Percentiles rank a stretch among this genome's conserved stretches.
Evolutionary conservation across 2,329 filamentous ascomycete genomes (phyloP).

Genomic region (Hypoxylon sp.): DNA sequence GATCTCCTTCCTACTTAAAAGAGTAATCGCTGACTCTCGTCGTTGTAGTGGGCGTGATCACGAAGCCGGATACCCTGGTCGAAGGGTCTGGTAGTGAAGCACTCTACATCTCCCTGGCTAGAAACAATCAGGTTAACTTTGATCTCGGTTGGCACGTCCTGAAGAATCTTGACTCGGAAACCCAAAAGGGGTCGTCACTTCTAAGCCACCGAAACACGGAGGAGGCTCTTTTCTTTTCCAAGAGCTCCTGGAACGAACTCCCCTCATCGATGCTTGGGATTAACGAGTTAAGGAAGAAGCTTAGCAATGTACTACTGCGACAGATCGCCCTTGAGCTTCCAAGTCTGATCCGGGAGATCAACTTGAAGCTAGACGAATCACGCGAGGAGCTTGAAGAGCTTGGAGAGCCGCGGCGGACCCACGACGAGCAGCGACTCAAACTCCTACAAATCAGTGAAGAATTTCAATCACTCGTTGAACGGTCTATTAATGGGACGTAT

Average conservation of each 20-base stretch:
- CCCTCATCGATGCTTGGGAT: constrained; percentile 60
- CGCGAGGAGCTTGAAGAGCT: constrained; percentile 58
- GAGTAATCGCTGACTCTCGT: background rate
- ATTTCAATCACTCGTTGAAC: constrained; percentile 60
- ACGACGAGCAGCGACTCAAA: constrained; percentile 61
- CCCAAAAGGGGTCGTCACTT: constrained; percentile 45
- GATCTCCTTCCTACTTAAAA: background rate
- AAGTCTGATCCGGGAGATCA: constrained; percentile 58
- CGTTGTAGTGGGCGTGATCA: constrained; percentile 59
- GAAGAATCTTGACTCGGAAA: constrained; percentile 59
- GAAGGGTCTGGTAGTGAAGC: constrained; percentile 56
- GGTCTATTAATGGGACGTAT: constrained; percentile 65
- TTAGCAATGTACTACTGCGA: constrained; percentile 63
- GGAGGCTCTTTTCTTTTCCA: constrained; percentile 60
- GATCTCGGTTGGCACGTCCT: constrained; percentile 67
- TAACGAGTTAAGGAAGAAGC: constrained; percentile 58
- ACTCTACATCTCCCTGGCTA: constrained; percentile 57
- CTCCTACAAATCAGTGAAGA: constrained; percentile 60
- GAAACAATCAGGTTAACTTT: constrained; percentile 61
- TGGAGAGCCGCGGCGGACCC: constrained; percentile 61
- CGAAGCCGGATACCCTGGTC: constrained; percentile 59
- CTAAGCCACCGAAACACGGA: constrained; percentile 54
- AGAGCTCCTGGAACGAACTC: constrained; percentile 56
- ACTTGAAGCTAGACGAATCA: constrained; percentile 53
- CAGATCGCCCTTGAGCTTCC: constrained; percentile 64